phyloP scores from a whole-genome alignment of 345 rosid genomes.

The Limnanthes douglasii region DNA sequence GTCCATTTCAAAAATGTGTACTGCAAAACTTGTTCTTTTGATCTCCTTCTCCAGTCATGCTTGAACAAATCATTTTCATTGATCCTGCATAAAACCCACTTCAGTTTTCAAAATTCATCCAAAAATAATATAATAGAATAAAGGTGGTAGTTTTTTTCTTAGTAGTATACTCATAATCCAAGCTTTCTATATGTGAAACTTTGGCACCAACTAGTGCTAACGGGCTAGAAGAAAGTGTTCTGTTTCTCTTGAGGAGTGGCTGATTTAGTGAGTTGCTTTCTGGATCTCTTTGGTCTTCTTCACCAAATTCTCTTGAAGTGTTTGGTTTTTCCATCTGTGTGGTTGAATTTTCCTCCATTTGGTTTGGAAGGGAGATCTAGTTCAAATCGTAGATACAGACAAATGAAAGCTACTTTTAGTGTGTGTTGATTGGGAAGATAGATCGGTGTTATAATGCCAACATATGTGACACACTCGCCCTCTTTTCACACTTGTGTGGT shows the following conservation, averaged over 20 bases:
- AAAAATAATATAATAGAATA: slow-evolving; percentile 5
- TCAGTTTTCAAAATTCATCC: no score
- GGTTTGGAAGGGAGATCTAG: no score
- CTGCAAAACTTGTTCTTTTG: slow-evolving; percentile 64
- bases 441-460: no score
- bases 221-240: slow-evolving; percentile 65
- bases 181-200: slow-evolving; percentile 81
- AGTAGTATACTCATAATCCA: slow-evolving; percentile 62
- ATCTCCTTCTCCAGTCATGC: slow-evolving; percentile 96
- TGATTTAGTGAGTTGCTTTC: slow-evolving; percentile 32
- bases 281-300: slow-evolving; percentile 28
- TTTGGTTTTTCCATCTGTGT: not conserved
- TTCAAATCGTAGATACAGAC: no score
- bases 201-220: slow-evolving; percentile 79
- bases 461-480: no score
- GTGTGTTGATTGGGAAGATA: no score
- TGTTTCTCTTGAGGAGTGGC: slow-evolving; percentile 72
- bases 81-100: slow-evolving; percentile 31
- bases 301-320: not conserved
- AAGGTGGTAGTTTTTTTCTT: not conserved
- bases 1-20: slow-evolving; percentile 75
- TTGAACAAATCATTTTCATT: slow-evolving; percentile 91
- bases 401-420: no score
- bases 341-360: not conserved
- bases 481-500: no score